A percentile compares a stretch with the other conserved stretches of the same genome.
These are phyloP conservation scores for Lactarius hatsudake DNA, from an alignment of 768 basidiomycete species.

Conservation along the genomic window DNA sequence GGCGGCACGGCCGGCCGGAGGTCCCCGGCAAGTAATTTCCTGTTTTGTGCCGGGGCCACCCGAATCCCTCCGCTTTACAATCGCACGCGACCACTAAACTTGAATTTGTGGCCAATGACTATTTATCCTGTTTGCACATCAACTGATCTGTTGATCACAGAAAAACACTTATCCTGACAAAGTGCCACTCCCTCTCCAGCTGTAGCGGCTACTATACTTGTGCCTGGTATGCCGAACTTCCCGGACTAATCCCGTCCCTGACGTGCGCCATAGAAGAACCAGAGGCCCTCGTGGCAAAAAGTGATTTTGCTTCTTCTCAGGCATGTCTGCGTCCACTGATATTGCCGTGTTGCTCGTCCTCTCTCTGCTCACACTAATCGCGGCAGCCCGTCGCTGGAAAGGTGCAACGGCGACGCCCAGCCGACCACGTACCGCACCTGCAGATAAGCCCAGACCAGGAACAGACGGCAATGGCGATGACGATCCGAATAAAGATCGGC, in stretches of 20 bases:
- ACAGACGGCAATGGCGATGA: neutral
- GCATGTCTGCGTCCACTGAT: constrained; percentile 5
- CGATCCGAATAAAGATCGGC: constrained; percentile 29
- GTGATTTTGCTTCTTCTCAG: neutral
- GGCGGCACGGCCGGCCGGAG: constrained; percentile 12
- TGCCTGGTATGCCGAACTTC: neutral
- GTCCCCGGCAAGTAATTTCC: neutral
- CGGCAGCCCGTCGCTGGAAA: neutral
- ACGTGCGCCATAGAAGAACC: neutral
- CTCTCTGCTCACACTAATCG: neutral
- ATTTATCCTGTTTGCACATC: neutral
- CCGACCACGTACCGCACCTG: neutral
- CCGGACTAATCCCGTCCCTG: neutral
- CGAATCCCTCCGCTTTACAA: neutral
- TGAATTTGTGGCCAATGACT: neutral
- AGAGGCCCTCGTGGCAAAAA: neutral
- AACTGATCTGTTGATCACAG: neutral
- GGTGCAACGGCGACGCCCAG: neutral
- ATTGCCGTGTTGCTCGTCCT: neutral
- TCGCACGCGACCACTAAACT: neutral
- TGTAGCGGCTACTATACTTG: neutral
- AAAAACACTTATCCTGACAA: neutral
- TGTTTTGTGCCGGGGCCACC: neutral
- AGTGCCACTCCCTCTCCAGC: neutral
- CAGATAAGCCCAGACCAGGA: neutral